Base-by-base conservation (phyloP, 805 yeast species). In the Lachancea lanzarotensis region DNA sequence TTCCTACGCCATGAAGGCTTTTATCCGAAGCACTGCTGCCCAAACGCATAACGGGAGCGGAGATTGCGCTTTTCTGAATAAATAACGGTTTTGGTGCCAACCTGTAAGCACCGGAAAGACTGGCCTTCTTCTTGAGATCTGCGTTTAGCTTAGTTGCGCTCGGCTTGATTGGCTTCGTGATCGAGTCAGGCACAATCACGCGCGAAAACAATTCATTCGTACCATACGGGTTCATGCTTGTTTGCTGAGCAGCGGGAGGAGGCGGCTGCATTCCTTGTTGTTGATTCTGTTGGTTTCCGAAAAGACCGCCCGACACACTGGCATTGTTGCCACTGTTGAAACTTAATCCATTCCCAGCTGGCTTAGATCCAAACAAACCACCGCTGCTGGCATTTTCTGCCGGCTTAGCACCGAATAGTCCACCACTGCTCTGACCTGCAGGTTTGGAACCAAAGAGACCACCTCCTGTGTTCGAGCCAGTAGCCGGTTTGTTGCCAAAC, bases 191-290 rank as follows among this genome's bases (percentile, higher is more conserved):
- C n/a, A 65, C 57, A 25, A 62, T 54, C 35, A 56, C 56, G 40
- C 60, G 62, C 3, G 67, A 46, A 54, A 85, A 87, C 42, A 90
- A 68, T 5, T 89, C 84, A 54, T 82, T 81, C 39, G 78, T 74
- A 1, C 96, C 95, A 59, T 86, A 90, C 36, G 96, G 96, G 59
- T 61, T 55, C 32, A 47, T 72, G 71, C 46, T 67, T 59, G 27
- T 67, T 53, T 35, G 73, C 66, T 43, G 67, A 51, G 41, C 51
- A 50, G 53, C 48, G 49, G 59, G 62, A 44, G 52, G 54, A 43
- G 51, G 55, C 20, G 63, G 63, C 32, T 54, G 64, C 19, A 47
- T 51, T 19, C 50, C 47, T 29, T 49, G 49, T 38, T 48, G 51
- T 34, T 40, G 45, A 13, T 48, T 52, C 31, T 49, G 60, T 35